Base-by-base conservation (phyloP, 2,329 filamentous ascomycete species). In the Cladosporium sp. region DNA sequence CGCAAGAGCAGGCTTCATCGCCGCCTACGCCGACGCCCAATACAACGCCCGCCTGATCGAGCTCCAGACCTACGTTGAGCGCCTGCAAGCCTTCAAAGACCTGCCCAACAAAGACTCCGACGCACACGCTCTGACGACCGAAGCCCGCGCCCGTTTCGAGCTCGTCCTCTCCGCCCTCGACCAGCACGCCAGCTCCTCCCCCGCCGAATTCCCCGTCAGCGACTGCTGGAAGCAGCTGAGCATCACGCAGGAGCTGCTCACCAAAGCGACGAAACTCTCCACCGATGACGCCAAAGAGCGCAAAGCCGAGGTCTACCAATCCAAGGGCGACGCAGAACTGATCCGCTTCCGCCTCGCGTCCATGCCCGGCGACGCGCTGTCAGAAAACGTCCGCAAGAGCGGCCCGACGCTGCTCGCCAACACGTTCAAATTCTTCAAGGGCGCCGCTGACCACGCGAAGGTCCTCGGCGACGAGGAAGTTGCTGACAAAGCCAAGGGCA, bases 391-490 rank as follows among this genome's bases (percentile, higher is more conserved):
- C 4, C 61, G 66, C 20, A 71, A 72, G 42, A 76, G 78, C 58
- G 68, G 65, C 3, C 57, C 66, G 5, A 76, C 72, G 2, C 64
- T 83, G 11, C 61, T 80, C 32, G 74, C 73, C 49, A 83, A 83
- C 56, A 78, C 80, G 1, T 74, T 76, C 54, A 79, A 75, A 4
- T 83, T 79, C 58, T 83, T 80, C 58, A 73, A 76, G 17, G 79
- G 80, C 34, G 79, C 77, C 6, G 54, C 58, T 19, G 58, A 59
- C n/a, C 55, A 59, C 74, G 55, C 66, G 68, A 39, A 64, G 63
- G 17, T 73, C 75, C 45, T 76, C 70, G 17, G 66, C 68, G 30
- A 69, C 71, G 20, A 79, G 78, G 70, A 72, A 5, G 63, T 80
- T 18, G 75, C 70, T 2, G 70, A 73, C 53, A 72, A 74, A n/a